Percentiles rank a stretch among this genome's conserved stretches.
Conservation (phyloP, 495 filamentous ascomycete species). For the Penicillium desertorum region DNA sequence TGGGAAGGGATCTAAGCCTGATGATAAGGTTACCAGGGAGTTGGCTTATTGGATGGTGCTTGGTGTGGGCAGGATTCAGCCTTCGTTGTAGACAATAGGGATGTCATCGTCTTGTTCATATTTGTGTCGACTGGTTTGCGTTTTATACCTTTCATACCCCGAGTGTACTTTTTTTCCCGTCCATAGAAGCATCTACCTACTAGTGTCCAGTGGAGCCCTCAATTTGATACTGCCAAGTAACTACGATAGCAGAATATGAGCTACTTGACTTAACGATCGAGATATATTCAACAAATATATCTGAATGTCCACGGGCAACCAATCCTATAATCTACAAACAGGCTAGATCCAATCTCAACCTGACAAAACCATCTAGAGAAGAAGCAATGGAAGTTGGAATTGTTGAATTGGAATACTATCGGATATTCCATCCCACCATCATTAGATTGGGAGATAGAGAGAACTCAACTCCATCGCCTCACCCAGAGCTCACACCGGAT, state of each 20-base stretch:
- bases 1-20: conserved; percentile 50
- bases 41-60: conserved; percentile 94
- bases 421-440: conserved; percentile 36
- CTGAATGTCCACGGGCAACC: not conserved
- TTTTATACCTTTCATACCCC: conserved; percentile 21
- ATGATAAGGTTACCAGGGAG: conserved; percentile 61
- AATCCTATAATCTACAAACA: conserved; percentile 1
- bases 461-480: conserved; percentile 28
- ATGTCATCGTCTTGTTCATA: conserved; percentile 3
- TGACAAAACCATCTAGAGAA: not conserved
- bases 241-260: not conserved
- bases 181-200: not conserved
- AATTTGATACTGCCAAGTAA: not conserved
- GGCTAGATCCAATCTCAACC: not conserved
- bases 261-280: not conserved
- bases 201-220: not conserved
- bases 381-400: conserved; percentile 23
- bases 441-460: conserved; percentile 27
- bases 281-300: not conserved
- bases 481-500: conserved; percentile 13
- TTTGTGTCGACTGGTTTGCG: conserved; percentile 3
- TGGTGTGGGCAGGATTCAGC: conserved; percentile 73
- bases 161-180: conserved; percentile 9
- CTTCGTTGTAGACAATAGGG: conserved; percentile 19
- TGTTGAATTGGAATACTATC: conserved; percentile 36